These are phyloP conservation scores for Tephrocybe sp. DNA, from an alignment of 768 basidiomycete species.

Conservation along the genomic window DNA sequence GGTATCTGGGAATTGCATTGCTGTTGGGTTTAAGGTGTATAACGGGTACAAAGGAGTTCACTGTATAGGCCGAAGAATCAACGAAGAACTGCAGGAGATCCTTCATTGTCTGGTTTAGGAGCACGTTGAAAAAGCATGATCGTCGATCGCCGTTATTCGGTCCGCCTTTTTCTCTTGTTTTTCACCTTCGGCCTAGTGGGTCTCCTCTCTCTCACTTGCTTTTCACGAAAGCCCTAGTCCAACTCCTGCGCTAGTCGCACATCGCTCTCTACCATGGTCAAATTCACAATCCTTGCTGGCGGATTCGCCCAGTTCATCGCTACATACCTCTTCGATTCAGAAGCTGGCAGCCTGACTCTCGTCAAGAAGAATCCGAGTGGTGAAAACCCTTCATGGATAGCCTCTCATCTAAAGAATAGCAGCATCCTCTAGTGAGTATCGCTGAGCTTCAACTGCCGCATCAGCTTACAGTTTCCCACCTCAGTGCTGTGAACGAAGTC, in stretches of 20 bases:
- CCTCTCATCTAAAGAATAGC: constrained; percentile 48
- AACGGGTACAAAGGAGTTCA: no score
- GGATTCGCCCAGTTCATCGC: constrained; percentile 47
- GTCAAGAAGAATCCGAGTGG: constrained; percentile 45
- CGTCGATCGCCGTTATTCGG: background rate
- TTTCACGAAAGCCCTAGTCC: background rate
- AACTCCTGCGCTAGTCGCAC: background rate
- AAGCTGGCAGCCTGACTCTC: constrained; percentile 44
- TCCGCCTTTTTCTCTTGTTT: background rate
- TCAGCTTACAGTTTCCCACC: background rate
- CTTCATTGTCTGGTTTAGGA: background rate
- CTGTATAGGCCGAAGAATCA: background rate
- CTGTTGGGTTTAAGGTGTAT: no score
- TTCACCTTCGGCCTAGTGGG: background rate
- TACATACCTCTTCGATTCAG: constrained; percentile 51
- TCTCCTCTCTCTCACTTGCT: background rate
- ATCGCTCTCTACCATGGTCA: constrained; percentile 33
- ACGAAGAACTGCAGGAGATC: background rate
- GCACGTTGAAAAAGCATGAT: background rate
- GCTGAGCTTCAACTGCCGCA: no score
- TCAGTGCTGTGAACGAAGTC: constrained; percentile 57
- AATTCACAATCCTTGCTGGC: constrained; percentile 49
- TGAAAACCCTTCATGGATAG: constrained; percentile 59
- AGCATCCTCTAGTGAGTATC: constrained; percentile 63
- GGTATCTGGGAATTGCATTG: no score